These are phyloP conservation scores for Limtongia smithiae DNA, from an alignment of 805 yeast species.

Conservation along the genomic window DNA sequence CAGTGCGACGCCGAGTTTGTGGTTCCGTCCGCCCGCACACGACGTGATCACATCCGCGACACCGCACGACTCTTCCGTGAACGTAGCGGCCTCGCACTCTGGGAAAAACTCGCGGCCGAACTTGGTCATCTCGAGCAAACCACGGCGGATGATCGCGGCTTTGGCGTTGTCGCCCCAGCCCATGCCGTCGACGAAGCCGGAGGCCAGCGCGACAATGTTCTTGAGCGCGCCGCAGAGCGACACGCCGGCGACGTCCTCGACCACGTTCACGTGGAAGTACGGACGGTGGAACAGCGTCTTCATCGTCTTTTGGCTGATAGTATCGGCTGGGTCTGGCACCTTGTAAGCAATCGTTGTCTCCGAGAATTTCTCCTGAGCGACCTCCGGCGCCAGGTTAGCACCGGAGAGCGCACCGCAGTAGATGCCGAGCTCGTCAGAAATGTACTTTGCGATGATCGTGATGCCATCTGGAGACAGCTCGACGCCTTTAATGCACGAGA, in stretches of 20 bases:
- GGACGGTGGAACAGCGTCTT: conserved; percentile 92
- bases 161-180: conserved; percentile 99
- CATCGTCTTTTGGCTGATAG: conserved; percentile 13
- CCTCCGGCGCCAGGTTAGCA: conserved; percentile 96
- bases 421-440: conserved; percentile 75
- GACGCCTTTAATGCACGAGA: conserved; percentile 93
- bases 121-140: conserved; percentile 81
- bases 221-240: conserved; percentile 96
- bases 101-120: conserved; percentile 83
- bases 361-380: conserved; percentile 92
- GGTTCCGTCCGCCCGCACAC: conserved; percentile 97
- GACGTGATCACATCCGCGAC: conserved; percentile 98
- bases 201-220: conserved; percentile 93
- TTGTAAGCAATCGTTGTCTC: conserved; percentile 96
- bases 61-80: conserved; percentile 92
- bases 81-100: conserved; percentile 64
- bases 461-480: conserved; percentile 85
- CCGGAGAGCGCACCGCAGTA: conserved; percentile 96
- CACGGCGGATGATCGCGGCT: conserved; percentile 95
- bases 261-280: conserved; percentile 93
- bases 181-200: conserved; percentile 94
- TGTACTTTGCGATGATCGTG: conserved; percentile 72
- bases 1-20: conserved; percentile 51
- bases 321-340: conserved; percentile 44
- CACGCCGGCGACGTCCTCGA: conserved; percentile 92